These are phyloP conservation scores for Rhizoctonia solani DNA, from an alignment of 1,284 basidiomycete genomes.

Conservation along the genomic window DNA sequence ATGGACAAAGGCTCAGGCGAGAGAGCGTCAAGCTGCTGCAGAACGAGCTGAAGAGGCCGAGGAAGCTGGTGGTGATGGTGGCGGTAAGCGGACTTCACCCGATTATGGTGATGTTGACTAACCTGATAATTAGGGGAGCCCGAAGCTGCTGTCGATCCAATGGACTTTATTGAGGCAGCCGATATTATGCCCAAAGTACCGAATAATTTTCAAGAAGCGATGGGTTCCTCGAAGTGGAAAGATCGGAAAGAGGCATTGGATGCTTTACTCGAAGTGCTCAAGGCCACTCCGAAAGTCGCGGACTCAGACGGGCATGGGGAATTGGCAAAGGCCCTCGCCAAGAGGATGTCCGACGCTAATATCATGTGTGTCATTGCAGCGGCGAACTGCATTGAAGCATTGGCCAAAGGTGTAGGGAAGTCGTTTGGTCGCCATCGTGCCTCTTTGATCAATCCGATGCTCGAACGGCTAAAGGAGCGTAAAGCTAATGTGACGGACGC, in stretches of 20 bases:
- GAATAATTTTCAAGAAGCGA: slow-evolving; percentile 67
- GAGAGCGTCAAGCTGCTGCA: slow-evolving; percentile 65
- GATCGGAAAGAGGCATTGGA: slow-evolving; percentile 94
- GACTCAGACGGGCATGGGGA: slow-evolving; percentile 76
- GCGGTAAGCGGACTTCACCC: slow-evolving; percentile 42
- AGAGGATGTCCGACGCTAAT: slow-evolving; percentile 90
- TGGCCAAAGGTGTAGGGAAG: slow-evolving; percentile 80
- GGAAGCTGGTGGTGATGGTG: slow-evolving; percentile 48
- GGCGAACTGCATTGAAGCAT: slow-evolving; percentile 81
- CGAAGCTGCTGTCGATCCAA: slow-evolving; percentile 69
- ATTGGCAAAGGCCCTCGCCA: slow-evolving; percentile 74
- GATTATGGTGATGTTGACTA: not conserved
- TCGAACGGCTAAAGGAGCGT: slow-evolving; percentile 94
- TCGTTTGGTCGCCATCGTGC: slow-evolving; percentile 80
- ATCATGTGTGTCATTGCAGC: slow-evolving; percentile 94
- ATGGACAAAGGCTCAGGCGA: slow-evolving; percentile 76
- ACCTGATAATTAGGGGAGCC: slow-evolving; percentile 36
- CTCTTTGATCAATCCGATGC: slow-evolving; percentile 73
- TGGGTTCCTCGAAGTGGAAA: slow-evolving; percentile 97
- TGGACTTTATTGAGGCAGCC: slow-evolving; percentile 81
- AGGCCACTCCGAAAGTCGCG: slow-evolving; percentile 74
- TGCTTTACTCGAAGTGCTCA: slow-evolving; percentile 75
- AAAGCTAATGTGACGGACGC: slow-evolving; percentile 90
- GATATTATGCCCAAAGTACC: slow-evolving; percentile 79
- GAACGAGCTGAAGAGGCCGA: slow-evolving; percentile 50